Evolutionary conservation across 148 eudicot genomes (phyloP), one percentile per base, ranked within the genome.

Genomic region (Rhododendron ferrugineum): DNA sequence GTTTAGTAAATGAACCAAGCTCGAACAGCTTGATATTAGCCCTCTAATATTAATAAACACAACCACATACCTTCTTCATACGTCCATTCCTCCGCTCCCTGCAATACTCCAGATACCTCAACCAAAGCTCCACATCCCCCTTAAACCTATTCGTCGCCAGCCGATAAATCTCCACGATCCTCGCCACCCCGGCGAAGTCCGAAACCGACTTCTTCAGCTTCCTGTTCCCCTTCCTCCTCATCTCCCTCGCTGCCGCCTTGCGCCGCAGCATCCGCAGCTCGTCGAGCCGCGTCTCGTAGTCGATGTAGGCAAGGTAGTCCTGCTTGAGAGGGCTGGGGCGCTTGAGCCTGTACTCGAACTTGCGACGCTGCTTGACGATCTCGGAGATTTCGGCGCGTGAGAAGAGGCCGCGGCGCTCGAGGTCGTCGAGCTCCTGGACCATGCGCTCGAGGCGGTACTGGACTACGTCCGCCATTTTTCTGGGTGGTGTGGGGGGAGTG

Each of bases 81-180:
- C 93, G 87, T 11, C 98, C 96, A 81, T 91, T 92, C 36, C 88
- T 88, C 47, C 85, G 92, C 47, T 86, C 87, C 85, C 93, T 89
- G 85, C 97, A 95, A 78, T 85, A 96, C 91, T 96, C 99, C 83
- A 96, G 82, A 85, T 92, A 96, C 93, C 87, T 92, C 91, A 95
- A 94, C 99, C 99, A 96, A 5, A 96, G 86, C 82, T 89, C 87
- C 46, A 96, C 34, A 74, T 96, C 99, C 0, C 99, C 98, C 89
- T 95, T 96, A 90, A 96, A 96, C 84, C 97, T 82, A 30, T 50
- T 91, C 5, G 98, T 94, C 2, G 92, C 99, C 86, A 91, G 78
- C 1, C 92, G 78, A 87, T 95, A 96, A 82, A 94, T 75, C 44
- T 93, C 95, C 20, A 95, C 73, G 58, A 96, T 85, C 64, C 97